A percentile compares a stretch with the other conserved stretches of the same genome.
phyloP scores from a whole-genome alignment of 2,329 filamentous ascomycete genomes.

The Grosmannia huntii region DNA sequence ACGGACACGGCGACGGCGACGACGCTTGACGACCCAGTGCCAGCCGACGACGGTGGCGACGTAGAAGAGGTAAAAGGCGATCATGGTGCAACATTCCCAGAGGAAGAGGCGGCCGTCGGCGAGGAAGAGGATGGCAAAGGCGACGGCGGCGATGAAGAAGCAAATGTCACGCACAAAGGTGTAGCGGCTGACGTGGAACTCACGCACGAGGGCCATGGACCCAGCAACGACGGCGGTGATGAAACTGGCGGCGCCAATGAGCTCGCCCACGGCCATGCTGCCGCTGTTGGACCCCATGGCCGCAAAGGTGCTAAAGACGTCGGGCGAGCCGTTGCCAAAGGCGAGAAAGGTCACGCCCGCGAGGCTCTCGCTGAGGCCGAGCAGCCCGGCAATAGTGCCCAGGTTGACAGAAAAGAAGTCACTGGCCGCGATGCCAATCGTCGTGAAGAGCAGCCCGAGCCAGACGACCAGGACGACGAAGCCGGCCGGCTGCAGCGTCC shows the following conservation, averaged over 20 bases:
- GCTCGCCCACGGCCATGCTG: slow-evolving; percentile 89
- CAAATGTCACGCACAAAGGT: slow-evolving; percentile 85
- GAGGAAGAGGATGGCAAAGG: slow-evolving; percentile 78
- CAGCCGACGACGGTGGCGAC: slow-evolving; percentile 77
- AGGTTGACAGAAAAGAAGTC: slow-evolving; percentile 98
- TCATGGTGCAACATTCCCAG: slow-evolving; percentile 88
- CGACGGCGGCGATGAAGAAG: slow-evolving; percentile 80
- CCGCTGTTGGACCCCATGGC: slow-evolving; percentile 95
- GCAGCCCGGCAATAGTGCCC: slow-evolving; percentile 76
- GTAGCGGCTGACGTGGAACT: slow-evolving; percentile 80
- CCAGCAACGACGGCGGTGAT: slow-evolving; percentile 94
- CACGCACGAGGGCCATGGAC: slow-evolving; percentile 92
- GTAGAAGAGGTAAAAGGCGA: slow-evolving; percentile 82
- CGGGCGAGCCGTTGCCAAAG: slow-evolving; percentile 94
- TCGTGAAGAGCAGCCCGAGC: slow-evolving; percentile 85
- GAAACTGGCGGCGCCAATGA: slow-evolving; percentile 89
- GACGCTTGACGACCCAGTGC: slow-evolving; percentile 72
- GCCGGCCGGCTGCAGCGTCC: slow-evolving; percentile 55
- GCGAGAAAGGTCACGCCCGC: slow-evolving; percentile 93
- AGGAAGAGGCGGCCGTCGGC: slow-evolving; percentile 71
- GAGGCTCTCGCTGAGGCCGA: slow-evolving; percentile 91
- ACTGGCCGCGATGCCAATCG: slow-evolving; percentile 92
- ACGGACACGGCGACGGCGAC: slow-evolving; percentile 45
- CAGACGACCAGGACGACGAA: slow-evolving; percentile 68
- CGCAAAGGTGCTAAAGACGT: slow-evolving; percentile 97